These are phyloP conservation scores for Diaporthe vexans DNA, from an alignment of 2,329 filamentous ascomycete genomes.

Conservation along the genomic window DNA sequence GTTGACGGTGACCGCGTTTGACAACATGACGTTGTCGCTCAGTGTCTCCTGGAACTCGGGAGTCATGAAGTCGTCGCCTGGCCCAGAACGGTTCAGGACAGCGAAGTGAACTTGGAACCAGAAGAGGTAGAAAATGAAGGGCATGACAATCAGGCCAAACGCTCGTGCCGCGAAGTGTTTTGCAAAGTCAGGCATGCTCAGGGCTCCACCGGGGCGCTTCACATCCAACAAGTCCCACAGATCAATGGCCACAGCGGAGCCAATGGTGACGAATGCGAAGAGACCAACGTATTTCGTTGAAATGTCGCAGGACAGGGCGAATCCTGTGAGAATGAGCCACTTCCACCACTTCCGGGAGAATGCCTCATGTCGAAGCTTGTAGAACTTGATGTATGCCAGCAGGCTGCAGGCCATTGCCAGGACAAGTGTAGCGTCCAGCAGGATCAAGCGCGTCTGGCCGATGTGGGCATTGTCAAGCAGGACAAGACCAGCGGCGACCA, in stretches of 20 bases:
- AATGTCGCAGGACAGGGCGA: constrained; percentile 95
- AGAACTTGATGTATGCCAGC: constrained; percentile 95
- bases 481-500: constrained; percentile 87
- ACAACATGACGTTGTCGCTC: constrained; percentile 92
- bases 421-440: constrained; percentile 93
- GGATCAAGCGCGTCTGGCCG: constrained; percentile 93
- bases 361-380: constrained; percentile 90
- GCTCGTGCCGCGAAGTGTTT: constrained; percentile 92
- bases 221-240: constrained; percentile 95
- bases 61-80: constrained; percentile 98
- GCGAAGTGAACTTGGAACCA: constrained; percentile 99
- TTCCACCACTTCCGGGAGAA: constrained; percentile 99
- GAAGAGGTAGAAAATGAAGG: constrained; percentile 98
- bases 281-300: constrained; percentile 98
- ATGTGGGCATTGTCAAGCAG: constrained; percentile 98
- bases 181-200: constrained; percentile 82
- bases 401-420: constrained; percentile 97
- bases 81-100: constrained; percentile 88
- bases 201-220: constrained; percentile 84
- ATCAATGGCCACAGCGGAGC: constrained; percentile 92
- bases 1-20: constrained; percentile 86
- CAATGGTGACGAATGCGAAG: constrained; percentile 97
- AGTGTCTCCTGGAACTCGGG: constrained; percentile 98
- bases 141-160: constrained; percentile 88
- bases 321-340: constrained; percentile 95